phyloP scores from a whole-genome alignment of 306 rosid species.

The Alnus glutinosa region DNA sequence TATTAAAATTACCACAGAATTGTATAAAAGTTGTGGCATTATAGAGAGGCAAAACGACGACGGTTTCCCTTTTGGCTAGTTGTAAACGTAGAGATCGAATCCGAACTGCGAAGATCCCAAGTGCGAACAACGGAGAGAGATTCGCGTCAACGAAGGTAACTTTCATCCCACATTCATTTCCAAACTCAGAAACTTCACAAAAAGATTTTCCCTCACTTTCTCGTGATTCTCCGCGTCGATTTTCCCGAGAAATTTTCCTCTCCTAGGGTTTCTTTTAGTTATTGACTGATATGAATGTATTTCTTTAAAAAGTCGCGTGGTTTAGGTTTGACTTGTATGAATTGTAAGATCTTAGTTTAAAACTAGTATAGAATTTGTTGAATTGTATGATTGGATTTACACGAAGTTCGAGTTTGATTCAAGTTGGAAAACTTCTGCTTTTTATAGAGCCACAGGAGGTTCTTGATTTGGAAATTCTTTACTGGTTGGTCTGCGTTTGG shows the following conservation, averaged over 20 bases:
- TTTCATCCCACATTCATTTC: no score
- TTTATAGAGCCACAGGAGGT: not conserved
- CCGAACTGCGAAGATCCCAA: no score
- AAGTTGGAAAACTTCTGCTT: not conserved
- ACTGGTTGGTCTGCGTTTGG: not conserved
- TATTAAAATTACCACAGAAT: no score
- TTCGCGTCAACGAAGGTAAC: no score
- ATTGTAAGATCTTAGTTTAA: not conserved
- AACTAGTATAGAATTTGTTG: not conserved
- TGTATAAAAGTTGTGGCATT: no score
- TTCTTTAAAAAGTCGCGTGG: not conserved
- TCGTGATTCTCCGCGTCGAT: not conserved
- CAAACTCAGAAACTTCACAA: not conserved
- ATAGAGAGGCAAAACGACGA: no score
- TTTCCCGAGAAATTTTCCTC: not conserved
- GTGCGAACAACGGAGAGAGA: no score
- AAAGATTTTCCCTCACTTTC: not conserved
- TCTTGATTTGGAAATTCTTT: not conserved
- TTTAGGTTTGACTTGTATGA: not conserved
- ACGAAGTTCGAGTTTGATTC: not conserved
- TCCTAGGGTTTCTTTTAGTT: not conserved
- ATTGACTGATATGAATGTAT: not conserved
- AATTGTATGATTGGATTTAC: not conserved
- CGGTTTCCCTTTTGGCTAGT: no score
- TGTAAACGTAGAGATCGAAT: no score